Conservation (phyloP, 441 rosid species). For the Aleurites moluccanus region DNA sequence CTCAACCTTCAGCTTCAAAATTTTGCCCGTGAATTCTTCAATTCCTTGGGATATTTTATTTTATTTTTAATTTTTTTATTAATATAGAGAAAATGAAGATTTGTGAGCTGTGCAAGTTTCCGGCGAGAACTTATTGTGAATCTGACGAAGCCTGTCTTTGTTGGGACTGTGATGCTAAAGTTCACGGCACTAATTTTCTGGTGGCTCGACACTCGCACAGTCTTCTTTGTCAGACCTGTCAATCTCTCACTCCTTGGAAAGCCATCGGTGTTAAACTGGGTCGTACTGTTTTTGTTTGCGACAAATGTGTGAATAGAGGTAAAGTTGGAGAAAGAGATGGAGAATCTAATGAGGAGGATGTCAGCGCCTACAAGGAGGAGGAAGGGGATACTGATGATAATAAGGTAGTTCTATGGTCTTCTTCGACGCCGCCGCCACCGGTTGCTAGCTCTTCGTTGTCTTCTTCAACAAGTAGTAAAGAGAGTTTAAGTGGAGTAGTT, state of each 20-base stretch:
- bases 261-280: slow-evolving; percentile 68
- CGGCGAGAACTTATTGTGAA: slow-evolving; percentile 68
- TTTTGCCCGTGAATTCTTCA: background rate
- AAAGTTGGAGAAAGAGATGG: slow-evolving; percentile 17
- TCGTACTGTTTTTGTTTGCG: slow-evolving; percentile 61
- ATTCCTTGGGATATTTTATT: too few species aligned
- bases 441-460: slow-evolving; percentile 37
- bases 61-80: background rate
- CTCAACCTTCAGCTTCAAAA: too few species aligned
- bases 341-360: slow-evolving; percentile 39
- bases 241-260: slow-evolving; percentile 67
- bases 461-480: slow-evolving; percentile 13
- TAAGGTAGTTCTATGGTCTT: slow-evolving; percentile 77
- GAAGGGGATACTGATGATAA: slow-evolving; percentile 53
- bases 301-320: slow-evolving; percentile 29
- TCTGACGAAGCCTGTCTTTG: slow-evolving; percentile 85
- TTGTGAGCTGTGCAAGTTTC: slow-evolving; percentile 70
- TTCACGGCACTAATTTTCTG: slow-evolving; percentile 91
- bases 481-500: slow-evolving; percentile 25
- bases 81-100: slow-evolving; percentile 39
- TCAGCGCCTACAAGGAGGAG: slow-evolving; percentile 15
- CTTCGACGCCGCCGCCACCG: slow-evolving; percentile 42
- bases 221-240: slow-evolving; percentile 73
- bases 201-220: slow-evolving; percentile 71
- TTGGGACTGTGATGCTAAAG: slow-evolving; percentile 78